Conservation (phyloP, 2,329 filamentous ascomycete species). For the Scytalidium sp. region DNA sequence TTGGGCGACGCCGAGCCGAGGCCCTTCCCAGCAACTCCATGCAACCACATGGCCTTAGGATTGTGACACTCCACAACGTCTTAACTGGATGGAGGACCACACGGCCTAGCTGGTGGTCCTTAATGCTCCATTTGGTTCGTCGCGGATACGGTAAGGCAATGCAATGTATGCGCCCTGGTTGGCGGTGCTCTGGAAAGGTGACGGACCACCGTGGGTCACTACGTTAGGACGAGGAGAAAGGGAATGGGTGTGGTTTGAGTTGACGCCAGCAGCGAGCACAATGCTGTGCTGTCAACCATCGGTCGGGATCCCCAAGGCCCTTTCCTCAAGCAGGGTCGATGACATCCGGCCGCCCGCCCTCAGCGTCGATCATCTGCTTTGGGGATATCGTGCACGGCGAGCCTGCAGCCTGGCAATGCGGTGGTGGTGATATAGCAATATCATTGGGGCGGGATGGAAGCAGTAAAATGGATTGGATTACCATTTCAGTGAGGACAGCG, state of each 20-base stretch:
- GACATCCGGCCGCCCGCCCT: not conserved
- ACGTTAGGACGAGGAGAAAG: not conserved
- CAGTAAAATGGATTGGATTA: not conserved
- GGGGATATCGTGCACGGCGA: not conserved
- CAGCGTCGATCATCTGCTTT: not conserved
- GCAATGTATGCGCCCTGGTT: not conserved
- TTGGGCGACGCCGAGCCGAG: not conserved
- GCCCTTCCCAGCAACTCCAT: not conserved
- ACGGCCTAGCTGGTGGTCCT: not conserved
- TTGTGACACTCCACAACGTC: too few species aligned
- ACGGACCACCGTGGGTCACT: not conserved
- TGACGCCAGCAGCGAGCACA: not conserved
- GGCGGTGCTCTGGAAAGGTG: not conserved
- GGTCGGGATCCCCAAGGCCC: not conserved
- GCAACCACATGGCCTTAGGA: too few species aligned
- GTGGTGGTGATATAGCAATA: not conserved
- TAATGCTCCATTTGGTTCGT: not conserved
- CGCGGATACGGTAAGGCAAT: not conserved
- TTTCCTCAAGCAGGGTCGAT: not conserved
- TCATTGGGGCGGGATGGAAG: not conserved
- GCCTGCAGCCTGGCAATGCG: not conserved
- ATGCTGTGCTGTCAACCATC: not conserved
- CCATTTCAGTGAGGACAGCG: not conserved
- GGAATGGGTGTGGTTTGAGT: not conserved
- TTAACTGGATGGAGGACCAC: too few species aligned